Evolutionary conservation across 768 basidiomycete genomes (phyloP).

Genomic region (Phaffia australis): DNA sequence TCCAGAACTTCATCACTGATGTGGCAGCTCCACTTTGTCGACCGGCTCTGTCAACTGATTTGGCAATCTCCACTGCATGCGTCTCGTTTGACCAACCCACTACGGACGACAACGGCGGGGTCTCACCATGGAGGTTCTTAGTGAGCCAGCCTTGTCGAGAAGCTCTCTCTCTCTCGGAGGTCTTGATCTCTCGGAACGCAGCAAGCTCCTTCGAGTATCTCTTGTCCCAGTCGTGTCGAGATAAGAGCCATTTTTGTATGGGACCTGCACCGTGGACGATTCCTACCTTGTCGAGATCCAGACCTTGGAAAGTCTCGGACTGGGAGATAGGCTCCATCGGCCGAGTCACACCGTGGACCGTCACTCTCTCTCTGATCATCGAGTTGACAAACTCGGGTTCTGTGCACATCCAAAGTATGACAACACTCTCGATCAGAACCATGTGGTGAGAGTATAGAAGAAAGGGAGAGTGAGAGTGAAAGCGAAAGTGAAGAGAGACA

Average conservation of each 20-base stretch:
- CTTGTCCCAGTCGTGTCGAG: slow-evolving; percentile 35
- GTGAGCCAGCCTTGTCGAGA: slow-evolving; percentile 35
- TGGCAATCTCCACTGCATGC: slow-evolving; percentile 31
- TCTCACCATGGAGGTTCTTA: slow-evolving; percentile 33
- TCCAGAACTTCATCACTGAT: too few species aligned
- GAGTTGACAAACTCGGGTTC: slow-evolving; percentile 11
- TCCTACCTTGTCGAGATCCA: slow-evolving; percentile 32
- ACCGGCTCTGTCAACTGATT: slow-evolving; percentile 36
- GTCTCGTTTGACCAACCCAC: slow-evolving; percentile 32
- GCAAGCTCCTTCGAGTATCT: slow-evolving; percentile 33
- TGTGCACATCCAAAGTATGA: too few species aligned
- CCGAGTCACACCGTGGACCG: slow-evolving; percentile 32
- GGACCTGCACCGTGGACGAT: slow-evolving; percentile 35
- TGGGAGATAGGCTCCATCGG: slow-evolving; percentile 32
- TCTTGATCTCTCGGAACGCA: slow-evolving; percentile 31
- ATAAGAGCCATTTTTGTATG: slow-evolving; percentile 36
- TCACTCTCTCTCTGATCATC: slow-evolving; percentile 34
- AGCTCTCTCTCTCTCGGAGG: slow-evolving; percentile 32
- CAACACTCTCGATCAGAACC: background rate
- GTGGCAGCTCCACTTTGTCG: too few species aligned
- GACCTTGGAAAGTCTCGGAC: slow-evolving; percentile 30
- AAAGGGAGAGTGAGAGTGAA: background rate
- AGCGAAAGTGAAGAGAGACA: background rate
- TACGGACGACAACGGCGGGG: slow-evolving; percentile 33
- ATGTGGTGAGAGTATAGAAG: background rate